Conservation (phyloP, 306 rosid genomes). For the Oemleria cerasiformis region DNA sequence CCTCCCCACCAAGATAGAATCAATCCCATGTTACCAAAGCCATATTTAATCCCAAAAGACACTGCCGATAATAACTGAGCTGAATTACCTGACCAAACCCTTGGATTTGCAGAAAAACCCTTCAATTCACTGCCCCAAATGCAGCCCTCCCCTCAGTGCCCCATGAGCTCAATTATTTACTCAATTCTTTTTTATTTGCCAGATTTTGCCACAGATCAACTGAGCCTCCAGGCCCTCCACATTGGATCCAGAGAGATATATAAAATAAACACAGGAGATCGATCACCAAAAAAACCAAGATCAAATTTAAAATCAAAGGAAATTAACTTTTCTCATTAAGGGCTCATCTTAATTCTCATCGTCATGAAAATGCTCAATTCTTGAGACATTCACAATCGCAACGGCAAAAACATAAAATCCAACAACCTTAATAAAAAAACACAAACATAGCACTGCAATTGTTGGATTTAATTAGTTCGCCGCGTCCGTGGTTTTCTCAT, state of each 20-base stretch:
- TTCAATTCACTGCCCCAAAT: neutral
- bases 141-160: neutral
- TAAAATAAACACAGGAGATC: neutral
- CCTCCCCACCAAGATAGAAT: neutral
- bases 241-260: neutral
- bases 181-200: neutral
- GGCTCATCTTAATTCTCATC: neutral
- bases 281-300: neutral
- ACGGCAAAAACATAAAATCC: neutral
- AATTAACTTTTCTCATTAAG: neutral
- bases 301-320: neutral
- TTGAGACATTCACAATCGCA: conserved; percentile 10
- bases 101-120: neutral
- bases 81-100: neutral
- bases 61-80: neutral
- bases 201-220: neutral
- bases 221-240: neutral
- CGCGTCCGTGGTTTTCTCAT: neutral
- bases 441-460: neutral
- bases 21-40: neutral
- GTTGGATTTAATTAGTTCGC: conserved; percentile 4
- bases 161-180: neutral
- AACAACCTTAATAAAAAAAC: neutral
- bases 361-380: conserved; percentile 3
- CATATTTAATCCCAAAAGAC: neutral